These are phyloP conservation scores for Candida tallmaniae DNA, from an alignment of 805 yeast species.

Conservation along the genomic window DNA sequence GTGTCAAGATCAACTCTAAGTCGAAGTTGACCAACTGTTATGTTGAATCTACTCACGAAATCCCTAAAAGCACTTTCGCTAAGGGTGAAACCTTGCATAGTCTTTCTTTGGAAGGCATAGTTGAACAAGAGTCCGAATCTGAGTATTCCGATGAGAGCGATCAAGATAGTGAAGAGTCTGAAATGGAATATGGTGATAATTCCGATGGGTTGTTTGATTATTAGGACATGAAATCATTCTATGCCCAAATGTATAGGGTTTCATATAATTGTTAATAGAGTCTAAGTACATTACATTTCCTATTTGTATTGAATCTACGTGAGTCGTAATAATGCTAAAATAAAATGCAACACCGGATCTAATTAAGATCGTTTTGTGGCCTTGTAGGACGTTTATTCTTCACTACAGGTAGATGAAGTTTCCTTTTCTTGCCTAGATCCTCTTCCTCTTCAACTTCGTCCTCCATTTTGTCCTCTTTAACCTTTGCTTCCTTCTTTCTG, in stretches of 20 bases:
- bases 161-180: conserved; percentile 26
- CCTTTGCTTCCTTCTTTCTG: conserved; percentile 11
- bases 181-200: conserved; percentile 53
- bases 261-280: not conserved
- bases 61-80: conserved; percentile 49
- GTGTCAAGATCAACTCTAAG: conserved; percentile 60
- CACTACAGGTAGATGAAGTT: too few relatives aligned
- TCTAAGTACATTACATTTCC: too few relatives aligned
- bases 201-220: conserved; percentile 48
- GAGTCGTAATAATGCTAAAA: too few relatives aligned
- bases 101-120: conserved; percentile 40
- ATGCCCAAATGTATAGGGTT: not conserved
- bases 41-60: conserved; percentile 75
- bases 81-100: conserved; percentile 57
- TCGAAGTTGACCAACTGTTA: conserved; percentile 73
- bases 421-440: conserved; percentile 5
- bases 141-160: conserved; percentile 27
- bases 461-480: conserved; percentile 6
- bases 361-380: too few relatives aligned
- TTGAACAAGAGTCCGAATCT: conserved; percentile 28
- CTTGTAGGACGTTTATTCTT: too few relatives aligned
- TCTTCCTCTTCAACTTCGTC: conserved; percentile 7
- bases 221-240: conserved; percentile 11
- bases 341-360: too few relatives aligned
- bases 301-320: too few relatives aligned